These are phyloP conservation scores for Tylopilus intermedius DNA, from an alignment of 768 basidiomycete genomes.

Conservation along the genomic window DNA sequence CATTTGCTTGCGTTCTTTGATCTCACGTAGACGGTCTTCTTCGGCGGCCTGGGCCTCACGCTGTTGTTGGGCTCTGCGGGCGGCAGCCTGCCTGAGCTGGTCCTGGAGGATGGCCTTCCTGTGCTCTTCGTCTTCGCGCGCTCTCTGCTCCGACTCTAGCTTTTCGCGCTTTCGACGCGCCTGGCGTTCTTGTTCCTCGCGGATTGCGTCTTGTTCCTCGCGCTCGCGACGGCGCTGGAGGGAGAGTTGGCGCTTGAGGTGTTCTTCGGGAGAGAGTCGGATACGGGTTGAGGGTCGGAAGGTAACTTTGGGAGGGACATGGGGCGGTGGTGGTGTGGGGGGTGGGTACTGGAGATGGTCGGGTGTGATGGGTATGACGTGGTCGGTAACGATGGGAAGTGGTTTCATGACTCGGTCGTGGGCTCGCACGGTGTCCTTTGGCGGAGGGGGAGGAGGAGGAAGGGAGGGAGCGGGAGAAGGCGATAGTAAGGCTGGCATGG, in stretches of 20 bases:
- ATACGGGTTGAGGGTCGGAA: constrained; percentile 3
- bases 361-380: not conserved
- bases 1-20: constrained; percentile 43
- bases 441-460: constrained; percentile 20
- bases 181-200: constrained; percentile 43
- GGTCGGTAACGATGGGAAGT: constrained; percentile 17
- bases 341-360: constrained; percentile 3
- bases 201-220: constrained; percentile 41
- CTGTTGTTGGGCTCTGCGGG: constrained; percentile 35
- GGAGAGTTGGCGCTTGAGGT: constrained; percentile 20
- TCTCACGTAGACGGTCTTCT: constrained; percentile 37
- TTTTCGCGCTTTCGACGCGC: constrained; percentile 22
- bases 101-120: constrained; percentile 43
- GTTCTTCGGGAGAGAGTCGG: constrained; percentile 25
- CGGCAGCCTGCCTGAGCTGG: constrained; percentile 32
- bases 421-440: constrained; percentile 14
- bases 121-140: constrained; percentile 40
- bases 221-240: constrained; percentile 20
- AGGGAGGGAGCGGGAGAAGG: constrained; percentile 2
- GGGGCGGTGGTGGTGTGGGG: constrained; percentile 5
- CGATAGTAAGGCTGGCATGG: constrained; percentile 1
- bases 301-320: not conserved
- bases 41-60: constrained; percentile 42
- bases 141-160: constrained; percentile 16
- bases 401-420: constrained; percentile 12